A percentile compares a stretch with the other conserved stretches of the same genome.
phyloP scores from a whole-genome alignment of 2,329 filamentous ascomycete genomes.

The Fonsecaea multimorphosa region DNA sequence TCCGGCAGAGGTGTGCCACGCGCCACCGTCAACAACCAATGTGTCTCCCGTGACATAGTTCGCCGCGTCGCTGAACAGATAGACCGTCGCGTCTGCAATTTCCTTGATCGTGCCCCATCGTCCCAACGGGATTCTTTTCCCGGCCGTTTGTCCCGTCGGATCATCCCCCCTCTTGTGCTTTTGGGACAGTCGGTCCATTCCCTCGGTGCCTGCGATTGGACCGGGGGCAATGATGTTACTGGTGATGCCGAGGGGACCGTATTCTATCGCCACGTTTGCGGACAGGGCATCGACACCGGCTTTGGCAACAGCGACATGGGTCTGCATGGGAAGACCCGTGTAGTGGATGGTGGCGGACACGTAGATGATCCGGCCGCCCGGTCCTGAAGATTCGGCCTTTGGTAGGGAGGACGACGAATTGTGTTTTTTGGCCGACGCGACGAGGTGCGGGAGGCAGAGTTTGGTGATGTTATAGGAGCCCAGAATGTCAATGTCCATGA shows the following conservation, averaged over 20 bases:
- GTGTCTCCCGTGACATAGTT: constrained; percentile 85
- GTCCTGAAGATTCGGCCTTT: constrained; percentile 53
- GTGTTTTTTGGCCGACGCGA: constrained; percentile 72
- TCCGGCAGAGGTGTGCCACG: constrained; percentile 51
- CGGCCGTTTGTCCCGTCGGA: constrained; percentile 41
- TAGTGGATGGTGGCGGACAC: constrained; percentile 92
- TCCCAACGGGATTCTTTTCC: constrained; percentile 69
- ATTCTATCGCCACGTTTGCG: constrained; percentile 80
- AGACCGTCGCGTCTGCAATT: constrained; percentile 91
- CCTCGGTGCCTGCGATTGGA: constrained; percentile 83
- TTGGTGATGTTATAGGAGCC: constrained; percentile 96
- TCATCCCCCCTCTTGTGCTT: constrained; percentile 58
- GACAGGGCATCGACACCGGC: constrained; percentile 87
- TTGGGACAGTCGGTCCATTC: constrained; percentile 66
- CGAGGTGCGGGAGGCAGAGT: constrained; percentile 81
- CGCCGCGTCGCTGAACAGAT: constrained; percentile 81
- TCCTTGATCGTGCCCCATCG: constrained; percentile 81
- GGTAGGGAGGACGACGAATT: constrained; percentile 64
- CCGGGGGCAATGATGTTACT: constrained; percentile 90
- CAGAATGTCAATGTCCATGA: constrained; percentile 94
- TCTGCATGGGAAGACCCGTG: constrained; percentile 81
- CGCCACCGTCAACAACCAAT: constrained; percentile 68
- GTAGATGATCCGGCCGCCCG: constrained; percentile 85
- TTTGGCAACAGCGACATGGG: constrained; percentile 91
- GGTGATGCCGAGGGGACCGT: constrained; percentile 83